Percentiles rank a stretch among this genome's conserved stretches.
Conservation (phyloP, 441 rosid genomes). For the Pelargonium citronellum region DNA sequence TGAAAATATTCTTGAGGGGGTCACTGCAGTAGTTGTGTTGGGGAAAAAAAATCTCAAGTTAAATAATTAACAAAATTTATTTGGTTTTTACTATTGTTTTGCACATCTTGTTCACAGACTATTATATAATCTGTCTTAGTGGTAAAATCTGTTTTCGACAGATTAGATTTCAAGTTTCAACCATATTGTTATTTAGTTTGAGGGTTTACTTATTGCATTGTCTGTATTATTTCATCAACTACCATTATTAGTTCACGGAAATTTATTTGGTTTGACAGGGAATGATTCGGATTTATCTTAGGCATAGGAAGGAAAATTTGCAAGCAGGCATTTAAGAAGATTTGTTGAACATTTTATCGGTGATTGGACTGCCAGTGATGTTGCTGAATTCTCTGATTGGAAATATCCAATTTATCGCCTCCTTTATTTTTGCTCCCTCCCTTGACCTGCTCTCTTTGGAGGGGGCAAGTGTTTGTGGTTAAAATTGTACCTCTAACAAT, state of each 20-base stretch:
- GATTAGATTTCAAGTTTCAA: constrained; percentile 2
- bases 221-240: background rate
- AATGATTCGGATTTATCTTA: constrained; percentile 8
- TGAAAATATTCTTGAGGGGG: background rate
- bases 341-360: constrained; percentile 9
- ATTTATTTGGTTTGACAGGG: constrained; percentile 28
- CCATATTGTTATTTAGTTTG: background rate
- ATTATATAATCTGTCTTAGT: background rate
- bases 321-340: background rate
- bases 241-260: background rate
- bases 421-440: constrained; percentile 5
- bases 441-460: constrained; percentile 8
- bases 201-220: background rate
- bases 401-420: constrained; percentile 11
- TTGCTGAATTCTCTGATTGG: constrained; percentile 18
- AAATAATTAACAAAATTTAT: background rate
- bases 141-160: background rate
- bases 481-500: background rate
- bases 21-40: background rate
- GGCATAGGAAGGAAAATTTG: constrained; percentile 14
- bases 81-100: background rate
- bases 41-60: background rate
- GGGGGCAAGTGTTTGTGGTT: background rate
- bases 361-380: constrained; percentile 17
- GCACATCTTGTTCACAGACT: background rate